Percentiles rank a stretch among this genome's conserved stretches.
phyloP scores from a whole-genome alignment of 768 basidiomycete species.

The Tulasnella calospora region DNA sequence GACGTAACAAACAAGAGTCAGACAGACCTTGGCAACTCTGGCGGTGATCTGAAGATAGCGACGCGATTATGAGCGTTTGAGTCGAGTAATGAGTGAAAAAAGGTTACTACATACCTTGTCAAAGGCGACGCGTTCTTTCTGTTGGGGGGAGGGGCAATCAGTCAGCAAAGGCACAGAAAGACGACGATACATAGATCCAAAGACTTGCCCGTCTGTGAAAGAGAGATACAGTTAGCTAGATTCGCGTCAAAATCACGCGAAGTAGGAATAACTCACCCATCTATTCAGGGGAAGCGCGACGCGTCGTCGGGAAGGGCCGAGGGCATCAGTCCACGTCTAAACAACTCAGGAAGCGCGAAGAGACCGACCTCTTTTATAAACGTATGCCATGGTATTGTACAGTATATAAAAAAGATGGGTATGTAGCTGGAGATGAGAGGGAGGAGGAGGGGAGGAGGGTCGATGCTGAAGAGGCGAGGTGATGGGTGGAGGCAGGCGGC shows the following conservation, averaged over 20 bases:
- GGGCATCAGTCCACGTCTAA: background rate
- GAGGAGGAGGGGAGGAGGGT: slow-evolving; percentile 1
- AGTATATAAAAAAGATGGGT: background rate
- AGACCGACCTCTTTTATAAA: slow-evolving; percentile 30
- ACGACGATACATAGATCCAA: background rate
- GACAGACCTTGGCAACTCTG: slow-evolving; percentile 58
- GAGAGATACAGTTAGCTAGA: background rate
- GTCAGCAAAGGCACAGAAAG: slow-evolving; percentile 5
- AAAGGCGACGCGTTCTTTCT: slow-evolving; percentile 89
- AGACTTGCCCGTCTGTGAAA: slow-evolving; percentile 29
- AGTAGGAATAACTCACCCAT: slow-evolving; percentile 47
- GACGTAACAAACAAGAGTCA: slow-evolving; percentile 10
- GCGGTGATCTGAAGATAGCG: slow-evolving; percentile 63
- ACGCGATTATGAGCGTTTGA: background rate
- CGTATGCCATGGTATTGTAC: slow-evolving; percentile 29
- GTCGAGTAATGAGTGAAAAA: background rate
- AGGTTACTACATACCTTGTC: slow-evolving; percentile 61
- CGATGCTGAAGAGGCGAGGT: background rate
- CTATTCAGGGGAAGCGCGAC: slow-evolving; percentile 34
- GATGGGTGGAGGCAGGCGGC: slow-evolving; percentile 7
- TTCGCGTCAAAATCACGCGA: background rate
- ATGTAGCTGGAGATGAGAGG: slow-evolving; percentile 15
- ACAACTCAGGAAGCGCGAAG: background rate
- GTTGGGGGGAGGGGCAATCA: slow-evolving; percentile 42
- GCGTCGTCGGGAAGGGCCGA: slow-evolving; percentile 11